A percentile compares a stretch with the other conserved stretches of the same genome.
These are phyloP conservation scores for Cucumis hystrix DNA, from an alignment of 306 rosid genomes.

Conservation along the genomic window DNA sequence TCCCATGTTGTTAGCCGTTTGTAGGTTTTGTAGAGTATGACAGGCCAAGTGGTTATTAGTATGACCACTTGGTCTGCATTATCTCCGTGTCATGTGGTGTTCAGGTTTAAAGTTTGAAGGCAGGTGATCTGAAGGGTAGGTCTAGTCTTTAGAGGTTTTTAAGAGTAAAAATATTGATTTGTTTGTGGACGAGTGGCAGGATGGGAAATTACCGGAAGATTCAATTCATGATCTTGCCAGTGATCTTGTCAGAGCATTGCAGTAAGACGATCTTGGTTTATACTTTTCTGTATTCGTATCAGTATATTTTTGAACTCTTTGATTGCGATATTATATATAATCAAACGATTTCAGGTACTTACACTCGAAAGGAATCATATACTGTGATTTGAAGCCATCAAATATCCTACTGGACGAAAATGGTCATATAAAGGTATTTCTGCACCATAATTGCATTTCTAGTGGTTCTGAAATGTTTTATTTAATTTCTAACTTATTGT, in stretches of 20 bases:
- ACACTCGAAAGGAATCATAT: slow-evolving; percentile 83
- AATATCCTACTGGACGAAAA: slow-evolving; percentile 84
- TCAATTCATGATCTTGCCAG: slow-evolving; percentile 69
- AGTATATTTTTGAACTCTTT: slow-evolving; percentile 16
- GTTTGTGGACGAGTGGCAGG: slow-evolving; percentile 45
- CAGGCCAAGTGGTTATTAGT: background rate
- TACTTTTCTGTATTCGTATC: slow-evolving; percentile 5
- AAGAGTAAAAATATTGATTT: background rate
- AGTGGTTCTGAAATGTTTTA: background rate
- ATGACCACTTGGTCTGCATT: background rate
- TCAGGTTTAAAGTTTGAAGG: background rate
- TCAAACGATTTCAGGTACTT: slow-evolving; percentile 42
- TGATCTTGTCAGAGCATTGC: slow-evolving; percentile 65
- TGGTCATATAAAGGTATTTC: slow-evolving; percentile 66
- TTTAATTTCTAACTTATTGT: background rate
- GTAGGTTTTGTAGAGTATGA: background rate
- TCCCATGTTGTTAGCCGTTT: background rate
- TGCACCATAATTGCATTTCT: background rate
- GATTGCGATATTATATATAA: slow-evolving; percentile 2
- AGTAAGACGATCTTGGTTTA: slow-evolving; percentile 31
- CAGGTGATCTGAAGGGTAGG: background rate
- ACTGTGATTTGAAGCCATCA: slow-evolving; percentile 94
- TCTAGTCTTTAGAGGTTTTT: background rate
- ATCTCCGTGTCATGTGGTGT: background rate
- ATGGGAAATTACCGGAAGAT: slow-evolving; percentile 75